Conservation (phyloP, 805 yeast genomes). For the Pichia deserticola region DNA sequence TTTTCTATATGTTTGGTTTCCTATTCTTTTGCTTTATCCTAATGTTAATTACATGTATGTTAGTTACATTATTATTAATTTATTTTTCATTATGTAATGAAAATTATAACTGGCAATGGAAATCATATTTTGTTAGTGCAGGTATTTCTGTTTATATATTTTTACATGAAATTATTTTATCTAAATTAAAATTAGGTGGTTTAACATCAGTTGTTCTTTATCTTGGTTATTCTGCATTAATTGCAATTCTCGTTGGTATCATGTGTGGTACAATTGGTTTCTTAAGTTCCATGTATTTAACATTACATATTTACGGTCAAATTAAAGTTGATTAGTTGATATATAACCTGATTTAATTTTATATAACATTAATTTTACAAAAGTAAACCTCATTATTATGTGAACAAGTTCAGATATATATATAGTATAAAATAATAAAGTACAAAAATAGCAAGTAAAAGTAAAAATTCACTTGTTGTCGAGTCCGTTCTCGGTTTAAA, state of each 20-base stretch:
- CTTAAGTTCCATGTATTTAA: constrained; percentile 62
- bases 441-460: no score
- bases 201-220: constrained; percentile 71
- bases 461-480: no score
- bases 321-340: constrained; percentile 62
- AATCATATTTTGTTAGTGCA: constrained; percentile 78
- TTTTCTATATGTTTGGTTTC: constrained; percentile 97
- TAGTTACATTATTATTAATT: constrained; percentile 72
- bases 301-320: constrained; percentile 71
- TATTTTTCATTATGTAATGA: constrained; percentile 85
- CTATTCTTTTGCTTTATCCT: constrained; percentile 79
- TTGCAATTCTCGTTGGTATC: constrained; percentile 64
- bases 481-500: no score
- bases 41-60: constrained; percentile 72
- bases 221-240: constrained; percentile 71
- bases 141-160: constrained; percentile 83
- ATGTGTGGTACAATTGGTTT: constrained; percentile 88
- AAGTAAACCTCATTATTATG: no score
- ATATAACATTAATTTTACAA: no score
- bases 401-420: no score
- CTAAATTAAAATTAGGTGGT: constrained; percentile 64
- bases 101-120: constrained; percentile 98
- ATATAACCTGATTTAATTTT: neutral
- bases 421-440: no score
- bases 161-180: constrained; percentile 70